Evolutionary conservation across 2,329 filamentous ascomycete species (phyloP).

Genomic region (Fusarium agapanthi): DNA sequence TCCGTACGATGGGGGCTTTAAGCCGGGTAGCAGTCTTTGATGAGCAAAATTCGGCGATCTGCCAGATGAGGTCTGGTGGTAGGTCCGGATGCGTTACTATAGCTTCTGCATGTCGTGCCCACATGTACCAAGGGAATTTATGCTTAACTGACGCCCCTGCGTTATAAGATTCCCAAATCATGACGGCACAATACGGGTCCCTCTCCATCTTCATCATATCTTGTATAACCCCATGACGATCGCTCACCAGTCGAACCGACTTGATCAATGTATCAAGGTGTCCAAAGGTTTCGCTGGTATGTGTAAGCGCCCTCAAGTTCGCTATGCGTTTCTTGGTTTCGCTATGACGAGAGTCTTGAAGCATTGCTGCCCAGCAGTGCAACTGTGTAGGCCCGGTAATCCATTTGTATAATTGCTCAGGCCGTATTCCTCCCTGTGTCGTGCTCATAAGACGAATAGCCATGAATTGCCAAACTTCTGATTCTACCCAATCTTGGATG

Average conservation of each 20-base stretch:
- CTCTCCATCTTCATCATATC: constrained; percentile 6
- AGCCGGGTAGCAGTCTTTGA: not conserved
- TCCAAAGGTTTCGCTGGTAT: constrained; percentile 14
- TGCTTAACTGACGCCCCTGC: not conserved
- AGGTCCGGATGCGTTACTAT: constrained; percentile 47
- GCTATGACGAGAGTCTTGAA: not conserved
- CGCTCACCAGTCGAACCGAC: not conserved
- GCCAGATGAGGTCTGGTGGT: constrained; percentile 39
- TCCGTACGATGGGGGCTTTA: not conserved
- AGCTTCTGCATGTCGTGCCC: constrained; percentile 44
- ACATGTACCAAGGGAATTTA: constrained; percentile 47
- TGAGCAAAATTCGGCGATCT: constrained; percentile 38
- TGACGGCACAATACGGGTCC: constrained; percentile 2
- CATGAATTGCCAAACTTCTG: constrained; percentile 14
- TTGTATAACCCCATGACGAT: not conserved
- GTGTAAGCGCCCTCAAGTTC: not conserved
- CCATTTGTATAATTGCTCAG: constrained; percentile 2
- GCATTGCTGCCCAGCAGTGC: constrained; percentile 9
- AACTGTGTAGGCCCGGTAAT: not conserved
- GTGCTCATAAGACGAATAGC: constrained; percentile 16
- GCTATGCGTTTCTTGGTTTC: not conserved
- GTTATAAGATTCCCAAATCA: constrained; percentile 23
- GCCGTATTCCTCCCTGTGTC: not conserved
- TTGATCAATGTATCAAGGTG: constrained; percentile 12
- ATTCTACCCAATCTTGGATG: not conserved